These are phyloP conservation scores for Fusarium guadeloupense DNA, from an alignment of 2,329 filamentous ascomycete species.

Conservation along the genomic window DNA sequence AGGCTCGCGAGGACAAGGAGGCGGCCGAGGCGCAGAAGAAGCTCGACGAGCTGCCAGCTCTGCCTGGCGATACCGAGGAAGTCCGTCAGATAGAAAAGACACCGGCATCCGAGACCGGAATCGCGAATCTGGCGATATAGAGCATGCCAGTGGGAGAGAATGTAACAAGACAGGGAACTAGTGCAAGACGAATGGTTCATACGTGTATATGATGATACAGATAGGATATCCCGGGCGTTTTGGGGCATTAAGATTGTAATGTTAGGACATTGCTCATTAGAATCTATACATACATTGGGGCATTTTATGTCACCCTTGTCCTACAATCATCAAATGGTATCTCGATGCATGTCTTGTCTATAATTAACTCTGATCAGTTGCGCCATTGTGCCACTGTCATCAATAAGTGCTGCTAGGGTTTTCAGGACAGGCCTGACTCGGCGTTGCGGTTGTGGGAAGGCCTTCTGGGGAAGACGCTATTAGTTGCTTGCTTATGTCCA, in stretches of 20 bases:
- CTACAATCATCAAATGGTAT: slow-evolving; percentile 23
- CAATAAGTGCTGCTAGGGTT: neutral
- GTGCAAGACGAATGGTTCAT: slow-evolving; percentile 11
- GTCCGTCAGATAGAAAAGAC: slow-evolving; percentile 44
- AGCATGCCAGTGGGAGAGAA: slow-evolving; percentile 18
- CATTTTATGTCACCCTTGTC: slow-evolving; percentile 4
- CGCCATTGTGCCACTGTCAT: neutral
- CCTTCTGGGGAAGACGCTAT: neutral
- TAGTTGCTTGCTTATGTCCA: neutral
- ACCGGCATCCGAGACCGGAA: slow-evolving; percentile 52
- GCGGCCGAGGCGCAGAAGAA: slow-evolving; percentile 61
- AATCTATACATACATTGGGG: slow-evolving; percentile 23
- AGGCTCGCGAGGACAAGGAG: slow-evolving; percentile 56
- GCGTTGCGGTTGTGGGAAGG: neutral
- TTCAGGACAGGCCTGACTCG: neutral
- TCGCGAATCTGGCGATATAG: slow-evolving; percentile 46
- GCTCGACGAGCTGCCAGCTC: slow-evolving; percentile 60
- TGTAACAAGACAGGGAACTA: slow-evolving; percentile 43
- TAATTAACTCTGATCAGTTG: neutral
- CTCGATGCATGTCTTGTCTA: slow-evolving; percentile 18
- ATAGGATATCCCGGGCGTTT: slow-evolving; percentile 33
- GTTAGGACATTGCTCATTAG: slow-evolving; percentile 28
- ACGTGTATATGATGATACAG: slow-evolving; percentile 29
- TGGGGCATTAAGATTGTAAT: slow-evolving; percentile 16
- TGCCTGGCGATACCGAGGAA: slow-evolving; percentile 49